A percentile compares a stretch with the other conserved stretches of the same genome.
phyloP scores from a whole-genome alignment of 805 yeast species.

The Spathaspora girioi region DNA sequence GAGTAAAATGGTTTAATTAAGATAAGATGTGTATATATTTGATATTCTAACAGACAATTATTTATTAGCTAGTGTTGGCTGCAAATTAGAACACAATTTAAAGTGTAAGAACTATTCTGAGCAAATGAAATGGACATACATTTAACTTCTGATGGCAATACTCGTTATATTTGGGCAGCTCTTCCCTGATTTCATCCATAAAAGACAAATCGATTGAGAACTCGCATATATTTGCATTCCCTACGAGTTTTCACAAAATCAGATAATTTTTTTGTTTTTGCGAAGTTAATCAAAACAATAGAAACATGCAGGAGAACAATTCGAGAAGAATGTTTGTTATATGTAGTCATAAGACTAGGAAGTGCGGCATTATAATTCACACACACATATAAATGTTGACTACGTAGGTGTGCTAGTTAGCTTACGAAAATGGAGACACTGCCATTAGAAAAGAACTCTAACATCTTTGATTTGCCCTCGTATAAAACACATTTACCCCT shows the following conservation, averaged over 20 bases:
- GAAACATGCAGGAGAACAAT: background rate
- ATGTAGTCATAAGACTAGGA: background rate
- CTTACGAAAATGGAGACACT: no score
- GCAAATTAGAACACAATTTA: background rate
- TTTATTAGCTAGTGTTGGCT: background rate
- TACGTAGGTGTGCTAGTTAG: no score
- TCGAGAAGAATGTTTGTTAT: background rate
- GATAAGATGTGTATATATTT: background rate
- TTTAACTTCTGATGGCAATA: no score
- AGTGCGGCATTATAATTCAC: background rate
- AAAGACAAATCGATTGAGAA: no score
- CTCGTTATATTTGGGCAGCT: no score
- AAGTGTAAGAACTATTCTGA: background rate
- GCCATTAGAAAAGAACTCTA: no score
- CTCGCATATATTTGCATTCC: no score
- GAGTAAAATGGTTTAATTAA: conserved; percentile 17
- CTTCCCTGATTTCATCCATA: no score
- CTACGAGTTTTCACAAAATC: background rate
- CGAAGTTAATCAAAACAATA: background rate
- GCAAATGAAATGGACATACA: background rate
- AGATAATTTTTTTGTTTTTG: background rate
- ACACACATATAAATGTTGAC: background rate
- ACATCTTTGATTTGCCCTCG: no score
- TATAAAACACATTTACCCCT: no score
- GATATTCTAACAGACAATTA: background rate